Evolutionary conservation across 768 basidiomycete species (phyloP).

Genomic region (Chalciporus sphaerocephalus): DNA sequence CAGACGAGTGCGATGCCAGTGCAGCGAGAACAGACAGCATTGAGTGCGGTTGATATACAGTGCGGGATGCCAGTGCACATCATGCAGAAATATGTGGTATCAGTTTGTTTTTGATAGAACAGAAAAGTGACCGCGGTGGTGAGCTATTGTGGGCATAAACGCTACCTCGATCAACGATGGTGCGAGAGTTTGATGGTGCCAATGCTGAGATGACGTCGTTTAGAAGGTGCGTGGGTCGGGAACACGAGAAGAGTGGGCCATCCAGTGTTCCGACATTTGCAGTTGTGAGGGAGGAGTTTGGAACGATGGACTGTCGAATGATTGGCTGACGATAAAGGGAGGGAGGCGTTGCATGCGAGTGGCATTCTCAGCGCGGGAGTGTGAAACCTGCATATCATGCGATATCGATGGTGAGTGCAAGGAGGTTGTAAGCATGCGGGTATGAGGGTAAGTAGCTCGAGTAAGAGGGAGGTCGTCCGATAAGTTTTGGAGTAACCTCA

Average conservation of each 20-base stretch:
- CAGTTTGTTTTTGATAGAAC: neutral
- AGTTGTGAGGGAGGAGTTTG: conserved; percentile 10
- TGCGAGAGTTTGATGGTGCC: neutral
- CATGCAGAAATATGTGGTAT: conserved; percentile 3
- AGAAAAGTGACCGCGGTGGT: neutral
- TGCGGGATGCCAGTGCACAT: conserved; percentile 7
- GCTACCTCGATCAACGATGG: conserved; percentile 15
- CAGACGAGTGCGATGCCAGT: conserved; percentile 10
- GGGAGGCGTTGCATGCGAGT: neutral
- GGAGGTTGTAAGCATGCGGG: conserved; percentile 8
- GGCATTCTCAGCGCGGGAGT: neutral
- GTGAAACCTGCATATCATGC: neutral
- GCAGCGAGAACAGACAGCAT: neutral
- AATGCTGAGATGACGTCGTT: no score
- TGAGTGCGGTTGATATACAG: conserved; percentile 9
- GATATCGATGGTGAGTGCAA: conserved; percentile 8
- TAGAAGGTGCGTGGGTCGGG: conserved; percentile 11
- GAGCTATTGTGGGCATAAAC: neutral
- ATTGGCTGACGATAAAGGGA: conserved; percentile 2
- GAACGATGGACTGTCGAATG: neutral
- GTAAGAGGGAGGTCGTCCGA: conserved; percentile 13
- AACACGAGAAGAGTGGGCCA: neutral
- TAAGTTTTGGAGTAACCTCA: conserved; percentile 26
- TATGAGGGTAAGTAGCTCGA: conserved; percentile 1
- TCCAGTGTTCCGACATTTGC: conserved; percentile 29